These are phyloP conservation scores for Breynia disticha DNA, from an alignment of 441 rosid genomes.

Conservation along the genomic window DNA sequence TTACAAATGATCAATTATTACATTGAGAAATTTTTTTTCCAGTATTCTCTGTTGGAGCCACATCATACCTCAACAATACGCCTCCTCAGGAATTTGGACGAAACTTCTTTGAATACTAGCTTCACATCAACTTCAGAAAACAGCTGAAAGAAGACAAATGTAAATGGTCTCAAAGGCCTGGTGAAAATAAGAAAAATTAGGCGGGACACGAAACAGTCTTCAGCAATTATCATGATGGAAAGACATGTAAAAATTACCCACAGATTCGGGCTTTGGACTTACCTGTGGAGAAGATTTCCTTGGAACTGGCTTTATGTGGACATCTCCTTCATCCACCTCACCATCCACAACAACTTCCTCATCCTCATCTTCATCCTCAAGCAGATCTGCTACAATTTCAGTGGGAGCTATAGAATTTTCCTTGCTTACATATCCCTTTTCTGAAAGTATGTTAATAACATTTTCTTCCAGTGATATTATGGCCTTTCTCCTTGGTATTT, in stretches of 20 bases:
- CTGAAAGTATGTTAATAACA: constrained; percentile 67
- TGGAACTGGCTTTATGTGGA: constrained; percentile 81
- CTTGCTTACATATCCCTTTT: constrained; percentile 75
- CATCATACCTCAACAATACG: constrained; percentile 84
- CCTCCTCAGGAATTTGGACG: constrained; percentile 75
- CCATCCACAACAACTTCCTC: constrained; percentile 97
- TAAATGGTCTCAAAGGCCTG: constrained; percentile 14
- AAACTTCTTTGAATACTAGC: constrained; percentile 91
- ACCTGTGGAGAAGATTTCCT: constrained; percentile 66
- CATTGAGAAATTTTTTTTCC: not conserved
- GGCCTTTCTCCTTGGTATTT: constrained; percentile 89
- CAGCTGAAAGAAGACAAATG: constrained; percentile 36
- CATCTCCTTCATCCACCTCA: constrained; percentile 98
- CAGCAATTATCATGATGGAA: no score
- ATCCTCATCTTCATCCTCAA: constrained; percentile 94
- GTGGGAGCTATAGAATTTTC: constrained; percentile 38
- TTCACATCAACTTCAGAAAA: constrained; percentile 96
- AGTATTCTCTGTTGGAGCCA: not conserved
- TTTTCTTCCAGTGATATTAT: constrained; percentile 74
- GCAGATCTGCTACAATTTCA: constrained; percentile 55
- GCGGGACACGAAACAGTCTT: not conserved
- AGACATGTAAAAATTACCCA: no score
- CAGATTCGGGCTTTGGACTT: constrained; percentile 16
- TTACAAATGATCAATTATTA: not conserved
- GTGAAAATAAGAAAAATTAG: not conserved